Conservation (phyloP, 768 basidiomycete genomes). For the Suillus bovinus region DNA sequence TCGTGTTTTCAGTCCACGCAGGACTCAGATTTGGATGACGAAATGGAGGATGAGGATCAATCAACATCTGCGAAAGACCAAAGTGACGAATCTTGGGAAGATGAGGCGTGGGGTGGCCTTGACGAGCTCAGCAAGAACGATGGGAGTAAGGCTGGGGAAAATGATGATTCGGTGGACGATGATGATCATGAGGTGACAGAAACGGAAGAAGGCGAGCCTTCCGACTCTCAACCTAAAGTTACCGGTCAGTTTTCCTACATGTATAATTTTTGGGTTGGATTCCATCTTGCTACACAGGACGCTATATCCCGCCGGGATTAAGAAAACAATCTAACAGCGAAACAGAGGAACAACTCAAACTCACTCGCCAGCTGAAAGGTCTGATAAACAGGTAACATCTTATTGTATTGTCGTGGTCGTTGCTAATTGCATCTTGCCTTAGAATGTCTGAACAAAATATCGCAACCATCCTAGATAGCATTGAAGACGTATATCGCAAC, state of each 20-base stretch:
- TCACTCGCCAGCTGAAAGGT: slow-evolving; percentile 81
- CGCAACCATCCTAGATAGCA: slow-evolving; percentile 62
- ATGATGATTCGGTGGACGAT: neutral
- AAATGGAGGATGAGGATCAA: neutral
- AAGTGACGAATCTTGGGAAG: slow-evolving; percentile 10
- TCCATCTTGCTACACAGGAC: slow-evolving; percentile 28
- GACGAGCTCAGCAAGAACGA: slow-evolving; percentile 12
- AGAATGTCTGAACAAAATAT: slow-evolving; percentile 94
- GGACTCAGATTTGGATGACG: neutral
- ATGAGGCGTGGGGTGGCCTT: slow-evolving; percentile 43
- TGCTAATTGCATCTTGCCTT: slow-evolving; percentile 4
- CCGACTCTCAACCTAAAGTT: neutral
- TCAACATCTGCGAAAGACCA: neutral
- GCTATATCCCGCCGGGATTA: slow-evolving; percentile 84
- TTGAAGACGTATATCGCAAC: slow-evolving; percentile 78
- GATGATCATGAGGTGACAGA: neutral
- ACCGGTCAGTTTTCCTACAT: neutral
- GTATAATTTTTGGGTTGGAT: neutral
- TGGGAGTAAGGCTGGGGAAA: slow-evolving; percentile 26
- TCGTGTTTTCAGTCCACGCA: neutral
- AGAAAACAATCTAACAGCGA: slow-evolving; percentile 48
- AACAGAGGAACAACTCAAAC: slow-evolving; percentile 48
- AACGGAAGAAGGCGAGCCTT: neutral
- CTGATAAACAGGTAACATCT: slow-evolving; percentile 73
- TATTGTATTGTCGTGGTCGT: slow-evolving; percentile 1